Conservation (phyloP, 352 stramenopile species). For the Globisporangium paddicum region DNA sequence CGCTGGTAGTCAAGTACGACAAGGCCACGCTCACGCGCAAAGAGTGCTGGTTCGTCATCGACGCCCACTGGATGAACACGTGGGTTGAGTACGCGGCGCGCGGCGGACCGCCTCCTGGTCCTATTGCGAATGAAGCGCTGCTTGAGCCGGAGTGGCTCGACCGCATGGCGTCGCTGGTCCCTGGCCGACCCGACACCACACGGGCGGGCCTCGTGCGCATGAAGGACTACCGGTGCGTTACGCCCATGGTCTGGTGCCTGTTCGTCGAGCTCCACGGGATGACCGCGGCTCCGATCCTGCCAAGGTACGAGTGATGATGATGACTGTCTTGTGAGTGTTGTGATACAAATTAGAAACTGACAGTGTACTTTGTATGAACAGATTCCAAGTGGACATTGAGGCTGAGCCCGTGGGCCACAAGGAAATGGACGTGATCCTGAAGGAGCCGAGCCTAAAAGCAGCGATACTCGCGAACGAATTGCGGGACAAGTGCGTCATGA, state of each 20-base stretch:
- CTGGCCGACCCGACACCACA: constrained; percentile 35
- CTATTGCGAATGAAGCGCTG: constrained; percentile 51
- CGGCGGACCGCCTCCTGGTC: constrained; percentile 37
- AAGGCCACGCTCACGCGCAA: constrained; percentile 44
- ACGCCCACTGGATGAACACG: constrained; percentile 56
- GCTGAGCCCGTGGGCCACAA: constrained; percentile 17
- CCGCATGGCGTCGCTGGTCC: constrained; percentile 16
- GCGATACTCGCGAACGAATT: constrained; percentile 24
- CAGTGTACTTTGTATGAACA: constrained; percentile 1
- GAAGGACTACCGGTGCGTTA: constrained; percentile 66
- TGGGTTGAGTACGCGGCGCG: constrained; percentile 55
- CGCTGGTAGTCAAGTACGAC: constrained; percentile 54
- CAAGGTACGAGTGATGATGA: constrained; percentile 7
- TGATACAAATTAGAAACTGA: not conserved
- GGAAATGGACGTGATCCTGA: constrained; percentile 19
- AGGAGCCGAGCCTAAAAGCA: constrained; percentile 27
- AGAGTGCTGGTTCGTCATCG: constrained; percentile 71
- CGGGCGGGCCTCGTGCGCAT: constrained; percentile 33
- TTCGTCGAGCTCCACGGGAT: constrained; percentile 56
- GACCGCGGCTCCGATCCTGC: constrained; percentile 32
- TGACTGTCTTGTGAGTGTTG: not conserved
- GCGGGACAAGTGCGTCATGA: constrained; percentile 30
- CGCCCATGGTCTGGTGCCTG: constrained; percentile 72
- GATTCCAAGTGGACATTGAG: constrained; percentile 25
- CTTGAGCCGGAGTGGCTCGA: constrained; percentile 46